These are phyloP conservation scores for Lagerstroemia speciosa DNA, from an alignment of 345 rosid species.

Conservation along the genomic window DNA sequence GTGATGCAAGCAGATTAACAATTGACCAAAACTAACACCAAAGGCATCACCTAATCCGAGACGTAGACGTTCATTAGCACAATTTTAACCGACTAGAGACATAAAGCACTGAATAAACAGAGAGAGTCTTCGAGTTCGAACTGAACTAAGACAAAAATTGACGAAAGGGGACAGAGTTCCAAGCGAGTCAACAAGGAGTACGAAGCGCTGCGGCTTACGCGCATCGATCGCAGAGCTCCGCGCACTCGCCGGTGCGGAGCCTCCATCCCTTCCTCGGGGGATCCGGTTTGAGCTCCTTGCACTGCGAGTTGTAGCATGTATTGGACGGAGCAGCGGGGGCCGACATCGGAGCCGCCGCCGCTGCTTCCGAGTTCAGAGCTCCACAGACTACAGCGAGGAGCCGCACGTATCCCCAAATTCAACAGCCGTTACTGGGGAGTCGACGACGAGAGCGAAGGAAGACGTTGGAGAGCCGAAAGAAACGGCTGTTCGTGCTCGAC, in stretches of 20 bases:
- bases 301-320: conserved; percentile 63
- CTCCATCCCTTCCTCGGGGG: conserved; percentile 70
- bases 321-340: conserved; percentile 14
- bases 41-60: too few relatives aligned
- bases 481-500: conserved; percentile 1
- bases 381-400: not conserved
- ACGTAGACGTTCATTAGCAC: too few relatives aligned
- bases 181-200: not conserved
- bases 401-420: conserved; percentile 9
- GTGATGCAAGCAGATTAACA: too few relatives aligned
- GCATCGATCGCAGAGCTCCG: conserved; percentile 92
- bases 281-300: conserved; percentile 49
- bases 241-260: conserved; percentile 67
- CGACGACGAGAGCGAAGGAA: not conserved
- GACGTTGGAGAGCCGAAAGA: not conserved
- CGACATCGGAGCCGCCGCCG: conserved; percentile 6
- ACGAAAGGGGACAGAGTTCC: not conserved
- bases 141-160: not conserved
- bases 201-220: conserved; percentile 39
- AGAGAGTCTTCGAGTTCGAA: not conserved
- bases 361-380: not conserved
- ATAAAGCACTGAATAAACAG: not conserved
- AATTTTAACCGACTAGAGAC: too few relatives aligned
- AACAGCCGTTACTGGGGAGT: not conserved
- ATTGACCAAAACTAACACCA: too few relatives aligned